Evolutionary conservation across 2,329 filamentous ascomycete species (phyloP).

Genomic region (Hypoxylon sp.): DNA sequence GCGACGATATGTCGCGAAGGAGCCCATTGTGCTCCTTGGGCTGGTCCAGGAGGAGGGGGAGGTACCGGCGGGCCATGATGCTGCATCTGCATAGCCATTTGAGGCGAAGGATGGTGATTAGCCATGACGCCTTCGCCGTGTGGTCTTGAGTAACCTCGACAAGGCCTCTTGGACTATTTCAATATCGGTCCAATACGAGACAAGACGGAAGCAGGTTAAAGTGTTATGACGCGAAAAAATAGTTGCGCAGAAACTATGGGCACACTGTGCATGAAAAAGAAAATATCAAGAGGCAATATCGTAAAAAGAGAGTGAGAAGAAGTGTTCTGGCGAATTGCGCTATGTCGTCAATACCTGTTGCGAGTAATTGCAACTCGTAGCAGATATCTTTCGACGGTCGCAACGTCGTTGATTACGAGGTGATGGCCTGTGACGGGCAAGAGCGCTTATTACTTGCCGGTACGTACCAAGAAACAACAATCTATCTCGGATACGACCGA

Average conservation of each 20-base stretch:
- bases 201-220: constrained; percentile 15
- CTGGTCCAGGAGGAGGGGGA: constrained; percentile 66
- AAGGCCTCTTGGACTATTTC: constrained; percentile 17
- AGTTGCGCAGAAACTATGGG: constrained; percentile 22
- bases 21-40: constrained; percentile 69
- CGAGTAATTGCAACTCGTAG: constrained; percentile 5
- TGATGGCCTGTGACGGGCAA: constrained; percentile 21
- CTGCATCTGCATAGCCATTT: constrained; percentile 77
- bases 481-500: constrained; percentile 16
- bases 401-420: constrained; percentile 27
- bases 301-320: not conserved
- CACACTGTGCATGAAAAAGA: constrained; percentile 22
- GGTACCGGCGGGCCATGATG: constrained; percentile 76
- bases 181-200: constrained; percentile 9
- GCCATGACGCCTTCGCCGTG: constrained; percentile 66
- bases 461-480: constrained; percentile 35
- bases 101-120: constrained; percentile 84
- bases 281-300: not conserved
- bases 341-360: not conserved
- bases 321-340: constrained; percentile 6
- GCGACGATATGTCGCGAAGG: constrained; percentile 80
- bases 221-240: constrained; percentile 24
- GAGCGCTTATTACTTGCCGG: constrained; percentile 33
- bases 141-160: constrained; percentile 8
- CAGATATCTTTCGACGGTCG: constrained; percentile 21